A percentile compares a stretch with the other conserved stretches of the same genome.
Evolutionary conservation across 345 rosid genomes (phyloP).

Genomic region (Luvunga scandens): DNA sequence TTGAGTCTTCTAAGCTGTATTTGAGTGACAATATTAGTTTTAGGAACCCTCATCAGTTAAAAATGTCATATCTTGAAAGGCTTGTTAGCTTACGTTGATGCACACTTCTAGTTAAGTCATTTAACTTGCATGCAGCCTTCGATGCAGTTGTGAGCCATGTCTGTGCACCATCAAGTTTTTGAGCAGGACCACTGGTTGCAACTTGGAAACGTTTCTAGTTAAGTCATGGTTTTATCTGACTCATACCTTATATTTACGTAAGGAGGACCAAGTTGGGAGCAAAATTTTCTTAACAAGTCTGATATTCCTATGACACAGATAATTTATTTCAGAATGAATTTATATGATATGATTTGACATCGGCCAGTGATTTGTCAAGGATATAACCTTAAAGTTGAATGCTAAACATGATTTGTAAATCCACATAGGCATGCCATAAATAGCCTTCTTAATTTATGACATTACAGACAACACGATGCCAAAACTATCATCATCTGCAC

Average conservation of each 20-base stretch:
- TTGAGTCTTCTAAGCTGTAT: background rate
- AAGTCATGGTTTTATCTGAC: background rate
- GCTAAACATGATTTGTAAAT: background rate
- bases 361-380: background rate
- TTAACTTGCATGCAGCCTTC: background rate
- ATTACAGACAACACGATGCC: background rate
- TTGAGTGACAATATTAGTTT: background rate
- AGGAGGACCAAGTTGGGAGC: background rate
- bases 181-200: background rate
- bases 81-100: too few relatives aligned
- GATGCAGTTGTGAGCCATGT: background rate
- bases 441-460: background rate
- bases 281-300: background rate
- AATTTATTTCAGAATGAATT: background rate
- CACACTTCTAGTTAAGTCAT: background rate
- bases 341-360: background rate
- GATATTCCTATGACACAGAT: background rate
- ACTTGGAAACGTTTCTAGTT: background rate
- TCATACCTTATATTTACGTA: background rate
- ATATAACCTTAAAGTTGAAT: background rate
- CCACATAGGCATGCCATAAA: background rate
- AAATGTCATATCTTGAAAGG: background rate
- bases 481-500: background rate
- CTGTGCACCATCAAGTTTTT: background rate
- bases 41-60: background rate